These are phyloP conservation scores for Dactylorhiza incarnata DNA, from an alignment of 106 monocot genomes.

Conservation along the genomic window DNA sequence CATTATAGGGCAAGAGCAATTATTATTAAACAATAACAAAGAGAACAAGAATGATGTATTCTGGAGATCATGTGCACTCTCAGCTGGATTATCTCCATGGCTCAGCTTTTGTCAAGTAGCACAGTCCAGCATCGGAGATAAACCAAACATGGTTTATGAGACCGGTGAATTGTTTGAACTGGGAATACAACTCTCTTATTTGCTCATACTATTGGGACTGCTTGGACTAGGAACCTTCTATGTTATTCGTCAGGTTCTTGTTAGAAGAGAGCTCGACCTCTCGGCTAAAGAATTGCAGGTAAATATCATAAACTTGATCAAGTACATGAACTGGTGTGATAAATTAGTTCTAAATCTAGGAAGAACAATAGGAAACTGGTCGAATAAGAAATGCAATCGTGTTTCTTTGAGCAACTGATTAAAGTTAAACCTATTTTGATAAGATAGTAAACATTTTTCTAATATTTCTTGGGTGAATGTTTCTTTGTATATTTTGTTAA, in stretches of 20 bases:
- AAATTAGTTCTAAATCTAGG: too few relatives aligned
- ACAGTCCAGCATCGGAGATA: conserved; percentile 35
- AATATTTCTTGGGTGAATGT: too few relatives aligned
- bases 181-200: conserved; percentile 86
- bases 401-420: too few relatives aligned
- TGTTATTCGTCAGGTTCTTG: conserved; percentile 93
- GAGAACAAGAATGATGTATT: conserved; percentile 9
- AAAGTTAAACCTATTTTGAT: too few relatives aligned
- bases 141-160: conserved; percentile 61
- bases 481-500: too few relatives aligned
- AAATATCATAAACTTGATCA: not conserved
- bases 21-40: not conserved
- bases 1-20: not conserved
- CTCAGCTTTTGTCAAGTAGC: conserved; percentile 45
- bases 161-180: conserved; percentile 82
- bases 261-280: conserved; percentile 87
- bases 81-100: conserved; percentile 48
- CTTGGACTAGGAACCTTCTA: conserved; percentile 84
- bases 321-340: too few relatives aligned
- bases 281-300: conserved; percentile 89
- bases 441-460: too few relatives aligned
- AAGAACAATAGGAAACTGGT: too few relatives aligned
- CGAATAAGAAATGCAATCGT: too few relatives aligned
- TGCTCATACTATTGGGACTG: conserved; percentile 68
- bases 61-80: conserved; percentile 15